Base-by-base conservation (phyloP, 768 basidiomycete genomes). In the Mycena pura region DNA sequence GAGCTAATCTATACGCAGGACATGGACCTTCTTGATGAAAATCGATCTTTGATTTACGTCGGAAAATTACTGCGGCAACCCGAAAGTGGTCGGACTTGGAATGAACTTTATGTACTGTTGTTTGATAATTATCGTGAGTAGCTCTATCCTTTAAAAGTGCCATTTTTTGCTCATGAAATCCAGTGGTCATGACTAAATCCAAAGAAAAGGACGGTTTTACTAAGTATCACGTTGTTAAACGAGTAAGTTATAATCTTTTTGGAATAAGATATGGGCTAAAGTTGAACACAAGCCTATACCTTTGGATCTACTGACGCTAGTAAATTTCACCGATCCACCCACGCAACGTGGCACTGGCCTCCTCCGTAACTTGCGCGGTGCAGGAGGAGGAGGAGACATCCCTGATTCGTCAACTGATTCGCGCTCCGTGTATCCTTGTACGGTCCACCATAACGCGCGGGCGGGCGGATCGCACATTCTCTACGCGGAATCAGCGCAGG, bases 91-190 rank as follows among this genome's bases (percentile, higher is more conserved):
- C 86, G 95, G 64, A 90, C 91, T 72, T 92, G 89, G 88, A 93
- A 85, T 63, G 95, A 98, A 73, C 82, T 96, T 7, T 91, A 89
- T 63, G 90, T 96, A 8, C 80, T 98, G 52, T 78, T 99, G 3
- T 97, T 99, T 68, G 97, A 99, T 74, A 95, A 99, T 69, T 99
- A 98, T 68, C 74, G 95, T 94, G 60, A 74, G 92, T 74, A n/a
- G 14, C 15, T n/a, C 29, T 28, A 24, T 58, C 29, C 36, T 40
- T 7, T n/a, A n/a, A n/a, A n/a, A n/a, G n/a, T n/a, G n/a, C n/a
- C n/a, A n/a, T n/a, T n/a, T n/a, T n/a, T n/a, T n/a, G n/a, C 51
- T 48, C 22, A 38, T 19, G n/a, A 22, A 41, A 19, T 22, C 6
- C 69, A 95, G 95, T 96, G 74, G 92, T 96, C 31, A 85, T 95